Evolutionary conservation across 2,329 filamentous ascomycete genomes (phyloP), one percentile per base, ranked within the genome.

Genomic region (Pseudohalonectria lignicola): DNA sequence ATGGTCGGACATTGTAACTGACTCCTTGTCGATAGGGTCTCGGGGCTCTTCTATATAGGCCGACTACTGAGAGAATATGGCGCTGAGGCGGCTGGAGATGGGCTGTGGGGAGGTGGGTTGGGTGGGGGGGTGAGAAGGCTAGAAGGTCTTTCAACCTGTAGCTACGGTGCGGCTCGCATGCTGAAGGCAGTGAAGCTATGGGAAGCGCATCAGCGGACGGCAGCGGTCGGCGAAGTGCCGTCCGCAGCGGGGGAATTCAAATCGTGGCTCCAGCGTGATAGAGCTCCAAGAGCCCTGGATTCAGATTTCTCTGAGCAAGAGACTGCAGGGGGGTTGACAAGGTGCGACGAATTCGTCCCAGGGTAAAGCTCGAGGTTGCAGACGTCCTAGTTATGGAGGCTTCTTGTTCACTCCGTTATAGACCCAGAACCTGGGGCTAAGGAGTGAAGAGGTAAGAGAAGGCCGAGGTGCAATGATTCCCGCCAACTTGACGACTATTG

Each of bases 391-490:
- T 95, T 96, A 96, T 74, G 90, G 90, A 61, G 92, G 90, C 69
- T 94, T 90, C 72, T 87, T 92, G 73, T 92, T 86, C 71, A 87
- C 85, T 82, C 90, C 88, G 73, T 80, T 80, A 64, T 90, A 90
- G 79, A 93, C 87, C 87, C 87, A 86, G 73, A 80, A 79, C 61
- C 80, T 79, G 66, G 87, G 90, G 73, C 86, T 86, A 63, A 90
- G 81, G 69, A 94, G 85, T 76, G 86, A 88, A 72, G 82, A 82
- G 60, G 82, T 71, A 67, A 82, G 81, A 63, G 79, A 81, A 62
- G 83, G 76, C 67, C 74, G 66, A 64, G 72, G 63, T 65, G 72
- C 70, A 65, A 51, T 52, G 41, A 49, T 47, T 49, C 52, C 55
- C 56, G 59, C 59, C 59, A 62, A 59, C 56, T 59, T 61, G 55